A percentile compares a stretch with the other conserved stretches of the same genome.
Conservation (phyloP, 2,329 filamentous ascomycete species). For the Colletotrichum spinosum region DNA sequence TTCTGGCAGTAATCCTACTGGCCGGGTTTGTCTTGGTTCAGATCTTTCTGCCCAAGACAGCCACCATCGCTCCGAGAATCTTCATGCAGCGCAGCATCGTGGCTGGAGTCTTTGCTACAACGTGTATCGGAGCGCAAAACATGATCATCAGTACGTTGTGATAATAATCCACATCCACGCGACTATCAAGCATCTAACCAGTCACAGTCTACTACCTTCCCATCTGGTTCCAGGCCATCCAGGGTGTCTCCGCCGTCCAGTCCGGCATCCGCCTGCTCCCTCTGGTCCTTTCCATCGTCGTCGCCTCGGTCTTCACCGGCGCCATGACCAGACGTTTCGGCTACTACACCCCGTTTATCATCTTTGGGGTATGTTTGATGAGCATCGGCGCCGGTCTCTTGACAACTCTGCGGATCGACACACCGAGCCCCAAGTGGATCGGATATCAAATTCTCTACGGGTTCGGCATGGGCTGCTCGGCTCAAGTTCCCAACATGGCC, state of each 20-base stretch:
- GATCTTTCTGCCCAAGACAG: constrained; percentile 48
- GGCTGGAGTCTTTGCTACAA: constrained; percentile 56
- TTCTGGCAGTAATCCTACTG: constrained; percentile 59
- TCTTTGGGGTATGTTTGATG: constrained; percentile 53
- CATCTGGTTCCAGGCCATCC: constrained; percentile 60
- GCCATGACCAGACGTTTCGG: constrained; percentile 51
- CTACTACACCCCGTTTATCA: constrained; percentile 58
- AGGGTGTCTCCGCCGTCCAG: constrained; percentile 51
- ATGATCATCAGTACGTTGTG: constrained; percentile 54
- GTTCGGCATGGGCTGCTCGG: constrained; percentile 45
- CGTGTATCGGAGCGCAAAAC: constrained; percentile 62
- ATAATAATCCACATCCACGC: too few species aligned
- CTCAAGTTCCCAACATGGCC: constrained; percentile 58
- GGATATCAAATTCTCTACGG: constrained; percentile 43
- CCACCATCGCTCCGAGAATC: constrained; percentile 56
- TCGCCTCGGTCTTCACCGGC: constrained; percentile 49
- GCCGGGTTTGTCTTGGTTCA: constrained; percentile 57
- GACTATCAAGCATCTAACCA: constrained; percentile 53
- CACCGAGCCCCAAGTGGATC: constrained; percentile 43
- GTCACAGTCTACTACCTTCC: constrained; percentile 52
- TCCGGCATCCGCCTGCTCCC: constrained; percentile 55
- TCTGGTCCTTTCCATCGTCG: constrained; percentile 51
- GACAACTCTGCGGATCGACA: constrained; percentile 47
- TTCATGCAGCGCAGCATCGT: constrained; percentile 55
- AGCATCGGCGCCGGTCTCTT: constrained; percentile 48